Evolutionary conservation across 768 basidiomycete genomes (phyloP), one percentile per base, ranked within the genome.

Genomic region (Serendipita sp.): DNA sequence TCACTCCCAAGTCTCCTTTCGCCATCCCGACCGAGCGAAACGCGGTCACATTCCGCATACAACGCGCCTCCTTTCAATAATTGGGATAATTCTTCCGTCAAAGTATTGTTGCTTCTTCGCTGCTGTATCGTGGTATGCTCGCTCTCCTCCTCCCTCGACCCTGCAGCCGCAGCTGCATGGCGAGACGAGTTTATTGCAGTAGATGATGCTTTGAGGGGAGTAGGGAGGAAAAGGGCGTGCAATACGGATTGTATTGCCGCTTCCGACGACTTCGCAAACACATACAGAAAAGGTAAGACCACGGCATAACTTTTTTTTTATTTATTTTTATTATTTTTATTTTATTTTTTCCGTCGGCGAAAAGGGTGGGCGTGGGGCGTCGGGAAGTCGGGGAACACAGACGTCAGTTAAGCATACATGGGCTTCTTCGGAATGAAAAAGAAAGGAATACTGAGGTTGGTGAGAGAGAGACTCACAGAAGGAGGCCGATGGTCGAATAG

Each of bases 151-250:
- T 38, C 64, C 2, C 44, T 31, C 24, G 64, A 61, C 62, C 69
- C 42, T 77, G 73, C 71, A n/a, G n/a, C n/a, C n/a, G n/a, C n/a
- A n/a, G n/a, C n/a, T 2, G 61, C 3, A 24, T 7, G 22, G 20
- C 42, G n/a, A 62, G 42, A 30, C 56, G 63, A 63, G 28, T n/a
- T 26, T 33, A 42, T 22, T 22, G 13, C 14, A 17, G 34, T n/a
- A n/a, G n/a, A n/a, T n/a, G n/a, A n/a, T n/a, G n/a, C 38, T 30
- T 45, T 53, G 31, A 28, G 24, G 16, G 50, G 45, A 41, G 50
- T 62, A 0, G 88, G 88, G 16, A 90, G 78, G 71, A 88, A 92
- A 14, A 95, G 79, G 0, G 79, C 84, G 65, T 91, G 91, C 2
- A 93, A 72, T n/a, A 92, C 75, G 2, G 83, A 79, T 69, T 95